phyloP scores from a whole-genome alignment of 1,139 yeast species.

The Chernovozyma aurita region DNA sequence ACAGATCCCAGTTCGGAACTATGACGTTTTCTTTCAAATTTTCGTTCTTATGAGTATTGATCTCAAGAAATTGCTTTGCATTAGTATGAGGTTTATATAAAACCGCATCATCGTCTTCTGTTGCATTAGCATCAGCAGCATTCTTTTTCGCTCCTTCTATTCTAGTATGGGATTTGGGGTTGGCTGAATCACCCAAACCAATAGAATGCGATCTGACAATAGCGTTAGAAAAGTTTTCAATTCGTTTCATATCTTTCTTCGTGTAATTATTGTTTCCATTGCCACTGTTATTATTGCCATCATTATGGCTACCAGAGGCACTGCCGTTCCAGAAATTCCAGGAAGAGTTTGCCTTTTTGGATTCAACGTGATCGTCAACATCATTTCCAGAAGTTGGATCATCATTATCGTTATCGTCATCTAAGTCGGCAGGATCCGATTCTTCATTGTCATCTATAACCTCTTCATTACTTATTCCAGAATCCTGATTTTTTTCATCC shows the following conservation, averaged over 20 bases:
- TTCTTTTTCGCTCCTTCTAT: constrained; percentile 50
- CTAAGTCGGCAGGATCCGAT: constrained; percentile 8
- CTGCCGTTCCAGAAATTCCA: constrained; percentile 37
- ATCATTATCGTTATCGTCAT: constrained; percentile 16
- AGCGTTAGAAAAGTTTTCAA: constrained; percentile 23
- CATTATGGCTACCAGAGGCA: constrained; percentile 5
- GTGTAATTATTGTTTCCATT: constrained; percentile 10
- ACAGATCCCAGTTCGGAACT: constrained; percentile 42
- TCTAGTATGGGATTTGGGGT: constrained; percentile 52
- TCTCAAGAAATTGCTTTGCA: constrained; percentile 37
- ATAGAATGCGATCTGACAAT: constrained; percentile 31
- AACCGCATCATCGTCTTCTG: constrained; percentile 38
- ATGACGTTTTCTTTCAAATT: constrained; percentile 38
- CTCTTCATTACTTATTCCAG: constrained; percentile 2
- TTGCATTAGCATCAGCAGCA: constrained; percentile 22
- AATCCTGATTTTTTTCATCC: constrained; percentile 1
- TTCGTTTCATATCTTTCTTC: constrained; percentile 8
- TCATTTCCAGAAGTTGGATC: constrained; percentile 31
- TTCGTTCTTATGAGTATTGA: constrained; percentile 45
- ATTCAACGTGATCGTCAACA: constrained; percentile 28
- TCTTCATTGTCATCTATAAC: constrained; percentile 10
- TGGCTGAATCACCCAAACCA: constrained; percentile 12
- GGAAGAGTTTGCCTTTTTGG: constrained; percentile 20
- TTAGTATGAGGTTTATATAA: constrained; percentile 44
- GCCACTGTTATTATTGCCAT: constrained; percentile 8